These are phyloP conservation scores for Eremomyces bilateralis DNA, from an alignment of 495 filamentous ascomycete genomes.

Conservation along the genomic window DNA sequence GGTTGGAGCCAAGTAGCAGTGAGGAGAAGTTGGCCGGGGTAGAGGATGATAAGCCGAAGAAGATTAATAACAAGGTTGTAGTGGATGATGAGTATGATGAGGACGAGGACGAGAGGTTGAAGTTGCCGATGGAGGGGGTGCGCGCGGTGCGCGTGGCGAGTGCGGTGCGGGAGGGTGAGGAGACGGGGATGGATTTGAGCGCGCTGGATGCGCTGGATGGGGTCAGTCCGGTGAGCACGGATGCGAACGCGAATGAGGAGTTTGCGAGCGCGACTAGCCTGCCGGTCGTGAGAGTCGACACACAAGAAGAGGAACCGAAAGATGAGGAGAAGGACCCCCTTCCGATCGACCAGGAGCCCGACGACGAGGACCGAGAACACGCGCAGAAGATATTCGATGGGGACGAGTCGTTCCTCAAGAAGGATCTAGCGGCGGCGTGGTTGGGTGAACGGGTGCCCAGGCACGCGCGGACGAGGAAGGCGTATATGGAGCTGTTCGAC, in stretches of 20 bases:
- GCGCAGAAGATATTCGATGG: constrained; percentile 70
- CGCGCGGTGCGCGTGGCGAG: constrained; percentile 5
- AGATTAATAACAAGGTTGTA: no score
- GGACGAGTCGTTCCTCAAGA: constrained; percentile 57
- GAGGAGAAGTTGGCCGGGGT: constrained; percentile 24
- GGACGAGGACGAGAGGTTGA: constrained; percentile 16
- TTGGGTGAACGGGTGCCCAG: constrained; percentile 56
- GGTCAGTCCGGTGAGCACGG: constrained; percentile 8
- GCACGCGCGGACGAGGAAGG: constrained; percentile 43
- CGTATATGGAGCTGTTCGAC: constrained; percentile 85
- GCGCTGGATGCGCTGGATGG: constrained; percentile 1
- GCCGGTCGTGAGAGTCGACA: no score
- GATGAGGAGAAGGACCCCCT: no score
- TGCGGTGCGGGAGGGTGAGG: no score
- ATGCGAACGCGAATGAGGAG: constrained; percentile 16
- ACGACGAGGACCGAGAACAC: constrained; percentile 43
- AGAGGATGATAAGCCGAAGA: no score
- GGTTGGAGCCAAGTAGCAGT: constrained; percentile 20
- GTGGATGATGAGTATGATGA: no score
- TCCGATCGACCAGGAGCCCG: constrained; percentile 8
- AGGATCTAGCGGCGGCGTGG: constrained; percentile 66
- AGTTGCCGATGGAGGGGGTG: constrained; percentile 22
- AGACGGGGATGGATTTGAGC: no score
- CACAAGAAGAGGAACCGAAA: no score
- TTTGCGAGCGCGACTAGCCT: constrained; percentile 27